phyloP scores from a whole-genome alignment of 2,329 filamentous ascomycete species.

The Chaetomiaceae sp. region DNA sequence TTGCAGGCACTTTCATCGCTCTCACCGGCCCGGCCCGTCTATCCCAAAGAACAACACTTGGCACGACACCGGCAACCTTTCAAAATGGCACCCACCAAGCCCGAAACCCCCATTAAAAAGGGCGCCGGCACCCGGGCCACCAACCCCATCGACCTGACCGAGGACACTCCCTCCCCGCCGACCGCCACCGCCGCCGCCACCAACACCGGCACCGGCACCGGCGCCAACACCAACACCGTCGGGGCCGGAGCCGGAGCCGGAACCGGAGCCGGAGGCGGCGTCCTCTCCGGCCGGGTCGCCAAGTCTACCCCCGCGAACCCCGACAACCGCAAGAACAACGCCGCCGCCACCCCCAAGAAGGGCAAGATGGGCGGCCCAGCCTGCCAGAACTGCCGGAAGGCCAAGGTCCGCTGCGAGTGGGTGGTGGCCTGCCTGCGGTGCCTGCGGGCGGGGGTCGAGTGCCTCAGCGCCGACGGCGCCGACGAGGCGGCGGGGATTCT shows the following conservation, averaged over 20 bases:
- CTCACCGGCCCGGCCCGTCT: no score
- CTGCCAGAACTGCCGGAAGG: conserved; percentile 6
- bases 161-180: no score
- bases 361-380: not conserved
- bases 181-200: not conserved
- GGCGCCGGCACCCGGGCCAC: not conserved
- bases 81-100: conserved; percentile 1
- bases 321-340: not conserved
- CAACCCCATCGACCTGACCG: not conserved
- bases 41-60: no score
- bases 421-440: conserved; percentile 5
- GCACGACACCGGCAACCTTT: no score
- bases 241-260: no score
- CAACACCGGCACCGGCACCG: not conserved
- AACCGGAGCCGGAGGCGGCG: no score
- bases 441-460: not conserved
- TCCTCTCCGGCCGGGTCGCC: conserved; percentile 1
- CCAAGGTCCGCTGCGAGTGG: conserved; percentile 8
- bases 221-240: no score
- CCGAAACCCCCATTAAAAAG: no score
- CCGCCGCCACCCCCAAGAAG: not conserved
- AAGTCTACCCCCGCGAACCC: not conserved
- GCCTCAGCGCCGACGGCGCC: no score
- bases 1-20: no score
- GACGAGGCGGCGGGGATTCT: no score